phyloP scores from a whole-genome alignment of 192 early-diverging fungal species.

The Gonapodya prolifera region DNA sequence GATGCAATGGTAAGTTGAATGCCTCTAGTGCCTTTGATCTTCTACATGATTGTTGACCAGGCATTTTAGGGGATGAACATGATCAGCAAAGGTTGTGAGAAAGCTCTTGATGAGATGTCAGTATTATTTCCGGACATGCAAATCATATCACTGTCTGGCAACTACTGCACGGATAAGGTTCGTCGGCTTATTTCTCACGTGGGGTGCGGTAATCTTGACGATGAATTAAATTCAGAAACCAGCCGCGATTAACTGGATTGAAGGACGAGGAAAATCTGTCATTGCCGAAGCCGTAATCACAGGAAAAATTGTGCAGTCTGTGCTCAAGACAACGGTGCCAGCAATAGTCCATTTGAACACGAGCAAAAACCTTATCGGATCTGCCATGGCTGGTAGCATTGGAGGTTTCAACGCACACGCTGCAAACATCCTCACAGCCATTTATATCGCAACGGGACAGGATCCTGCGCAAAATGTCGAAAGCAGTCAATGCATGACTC shows the following conservation, averaged over 20 bases:
- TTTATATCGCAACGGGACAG: slow-evolving; percentile 86
- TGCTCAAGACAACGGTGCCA: slow-evolving; percentile 75
- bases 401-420: slow-evolving; percentile 6
- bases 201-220: too few species aligned
- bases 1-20: slow-evolving; percentile 97
- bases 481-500: slow-evolving; percentile 79
- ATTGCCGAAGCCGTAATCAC: slow-evolving; percentile 77
- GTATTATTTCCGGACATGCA: slow-evolving; percentile 58
- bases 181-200: too few species aligned
- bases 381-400: slow-evolving; percentile 74
- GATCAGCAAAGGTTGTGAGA: slow-evolving; percentile 31
- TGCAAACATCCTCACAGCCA: slow-evolving; percentile 58
- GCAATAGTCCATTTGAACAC: slow-evolving; percentile 69
- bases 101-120: slow-evolving; percentile 48
- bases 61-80: slow-evolving; percentile 8
- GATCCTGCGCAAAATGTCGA: slow-evolving; percentile 95
- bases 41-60: too few species aligned
- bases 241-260: slow-evolving; percentile 68
- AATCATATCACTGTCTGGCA: slow-evolving; percentile 73
- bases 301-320: slow-evolving; percentile 57
- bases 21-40: too few species aligned
- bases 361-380: slow-evolving; percentile 83
- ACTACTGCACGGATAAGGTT: slow-evolving; percentile 88
- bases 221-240: slow-evolving; percentile 23
- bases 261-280: slow-evolving; percentile 88